A percentile compares a stretch with the other conserved stretches of the same genome.
Conservation (phyloP, 2,329 filamentous ascomycete genomes). For the Berkeleyomyces rouxiae region DNA sequence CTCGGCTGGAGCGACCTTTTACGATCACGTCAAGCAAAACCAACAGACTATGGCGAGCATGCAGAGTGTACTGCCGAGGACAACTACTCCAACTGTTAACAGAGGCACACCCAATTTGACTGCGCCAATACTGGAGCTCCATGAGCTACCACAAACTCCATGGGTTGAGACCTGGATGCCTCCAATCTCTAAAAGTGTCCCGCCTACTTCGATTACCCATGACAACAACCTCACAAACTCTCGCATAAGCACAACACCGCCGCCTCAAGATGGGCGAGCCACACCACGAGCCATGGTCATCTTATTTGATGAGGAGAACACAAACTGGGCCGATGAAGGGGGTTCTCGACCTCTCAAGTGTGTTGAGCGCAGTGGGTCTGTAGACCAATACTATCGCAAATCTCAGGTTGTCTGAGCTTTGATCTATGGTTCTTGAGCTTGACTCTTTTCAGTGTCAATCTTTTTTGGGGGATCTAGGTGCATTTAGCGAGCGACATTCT, state of each 20-base stretch:
- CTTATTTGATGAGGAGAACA: background rate
- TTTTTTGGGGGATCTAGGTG: background rate
- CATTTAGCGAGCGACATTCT: background rate
- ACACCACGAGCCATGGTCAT: constrained; percentile 8
- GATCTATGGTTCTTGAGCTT: background rate
- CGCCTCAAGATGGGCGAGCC: background rate
- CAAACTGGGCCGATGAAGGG: background rate
- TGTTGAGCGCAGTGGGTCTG: constrained; percentile 1
- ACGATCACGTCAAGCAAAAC: too few relatives aligned
- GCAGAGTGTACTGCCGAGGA: too few relatives aligned
- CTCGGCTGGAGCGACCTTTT: too few relatives aligned
- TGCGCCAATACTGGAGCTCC: background rate
- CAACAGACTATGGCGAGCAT: too few relatives aligned
- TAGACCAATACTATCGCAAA: background rate
- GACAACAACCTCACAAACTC: background rate
- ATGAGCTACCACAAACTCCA: background rate
- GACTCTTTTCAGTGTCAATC: background rate
- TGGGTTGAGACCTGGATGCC: constrained; percentile 13
- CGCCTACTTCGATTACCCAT: background rate
- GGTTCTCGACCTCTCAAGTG: background rate
- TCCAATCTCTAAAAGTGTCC: background rate
- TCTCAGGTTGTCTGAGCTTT: too few relatives aligned
- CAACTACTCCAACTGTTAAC: background rate
- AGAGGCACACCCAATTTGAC: constrained; percentile 1
- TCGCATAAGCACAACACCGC: background rate